These are phyloP conservation scores for Citropsis articulata DNA, from an alignment of 345 rosid genomes.

Conservation along the genomic window DNA sequence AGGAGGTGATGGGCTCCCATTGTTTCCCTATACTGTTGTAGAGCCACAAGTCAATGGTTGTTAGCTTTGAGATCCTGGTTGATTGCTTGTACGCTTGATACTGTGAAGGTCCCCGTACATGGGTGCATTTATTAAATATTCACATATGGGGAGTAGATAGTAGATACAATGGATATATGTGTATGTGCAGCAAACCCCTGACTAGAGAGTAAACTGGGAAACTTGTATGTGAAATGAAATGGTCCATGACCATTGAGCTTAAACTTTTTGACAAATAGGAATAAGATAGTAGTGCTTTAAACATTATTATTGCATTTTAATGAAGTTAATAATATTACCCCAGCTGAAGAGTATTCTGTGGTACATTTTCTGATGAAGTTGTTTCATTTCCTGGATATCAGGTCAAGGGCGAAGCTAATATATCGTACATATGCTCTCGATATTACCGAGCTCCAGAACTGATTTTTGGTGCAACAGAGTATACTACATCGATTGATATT, in stretches of 20 bases:
- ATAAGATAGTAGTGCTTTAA: not conserved
- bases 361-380: not conserved
- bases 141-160: not conserved
- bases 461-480: constrained; percentile 78
- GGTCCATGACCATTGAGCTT: not conserved
- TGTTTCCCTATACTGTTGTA: not conserved
- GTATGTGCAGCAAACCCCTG: not conserved
- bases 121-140: not conserved
- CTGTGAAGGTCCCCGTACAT: not conserved
- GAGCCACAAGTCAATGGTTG: not conserved
- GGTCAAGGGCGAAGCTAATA: constrained; percentile 80
- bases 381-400: constrained; percentile 22
- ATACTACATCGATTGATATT: constrained; percentile 76
- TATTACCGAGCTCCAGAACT: constrained; percentile 91
- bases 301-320: not conserved
- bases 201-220: not conserved
- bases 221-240: not conserved
- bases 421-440: constrained; percentile 83
- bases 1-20: not conserved
- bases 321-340: not conserved
- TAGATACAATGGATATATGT: not conserved
- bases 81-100: not conserved
- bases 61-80: not conserved
- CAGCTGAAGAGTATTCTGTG: not conserved
- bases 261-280: not conserved